Conservation (phyloP, 2,329 filamentous ascomycete genomes). For the Cladophialophora chaetospira region DNA sequence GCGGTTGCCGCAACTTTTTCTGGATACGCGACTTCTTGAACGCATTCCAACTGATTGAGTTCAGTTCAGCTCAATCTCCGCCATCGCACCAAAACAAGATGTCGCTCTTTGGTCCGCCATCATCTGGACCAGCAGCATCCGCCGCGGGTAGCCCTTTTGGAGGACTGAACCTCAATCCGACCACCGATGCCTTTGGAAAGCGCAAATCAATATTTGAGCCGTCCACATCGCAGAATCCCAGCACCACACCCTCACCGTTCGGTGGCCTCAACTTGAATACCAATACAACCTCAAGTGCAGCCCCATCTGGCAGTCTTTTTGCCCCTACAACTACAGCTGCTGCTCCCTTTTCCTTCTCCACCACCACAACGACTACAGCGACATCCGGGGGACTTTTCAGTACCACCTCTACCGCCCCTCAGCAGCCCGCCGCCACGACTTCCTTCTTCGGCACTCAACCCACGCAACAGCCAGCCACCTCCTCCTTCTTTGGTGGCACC, state of each 20-base stretch:
- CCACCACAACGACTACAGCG: conserved; percentile 23
- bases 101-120: conserved; percentile 30
- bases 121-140: conserved; percentile 19
- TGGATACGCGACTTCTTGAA: not conserved
- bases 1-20: not conserved
- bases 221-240: conserved; percentile 27
- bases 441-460: conserved; percentile 20
- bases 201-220: conserved; percentile 34
- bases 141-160: conserved; percentile 19
- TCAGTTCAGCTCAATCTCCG: not conserved
- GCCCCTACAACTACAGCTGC: conserved; percentile 9
- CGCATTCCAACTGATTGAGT: not conserved
- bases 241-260: conserved; percentile 17
- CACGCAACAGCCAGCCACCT: conserved; percentile 14
- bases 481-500: conserved; percentile 14
- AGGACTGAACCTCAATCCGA: conserved; percentile 30
- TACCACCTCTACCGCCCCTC: conserved; percentile 12
- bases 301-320: conserved; percentile 17
- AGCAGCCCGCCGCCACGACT: conserved; percentile 20
- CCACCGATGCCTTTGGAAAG: conserved; percentile 29
- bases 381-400: conserved; percentile 25
- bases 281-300: conserved; percentile 9
- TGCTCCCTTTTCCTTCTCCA: conserved; percentile 19
- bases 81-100: conserved; percentile 9
- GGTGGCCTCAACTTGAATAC: too few species aligned